Percentiles rank a stretch among this genome's conserved stretches.
Conservation (phyloP, 768 basidiomycete species). For the Tylopilus rubrobrunneus region DNA sequence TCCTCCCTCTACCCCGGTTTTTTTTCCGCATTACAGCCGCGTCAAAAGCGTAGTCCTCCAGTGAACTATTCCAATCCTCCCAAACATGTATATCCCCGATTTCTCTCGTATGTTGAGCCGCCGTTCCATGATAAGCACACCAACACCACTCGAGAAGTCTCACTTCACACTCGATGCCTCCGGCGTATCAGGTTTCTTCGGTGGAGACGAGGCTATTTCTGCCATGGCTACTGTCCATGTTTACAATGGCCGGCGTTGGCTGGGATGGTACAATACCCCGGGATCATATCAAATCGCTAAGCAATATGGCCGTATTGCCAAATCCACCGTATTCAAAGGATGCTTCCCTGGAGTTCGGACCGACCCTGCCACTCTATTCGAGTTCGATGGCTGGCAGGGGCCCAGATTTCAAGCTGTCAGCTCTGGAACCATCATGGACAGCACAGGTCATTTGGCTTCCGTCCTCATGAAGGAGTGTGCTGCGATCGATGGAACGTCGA, state of each 20-base stretch:
- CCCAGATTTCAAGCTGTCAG: too few relatives aligned
- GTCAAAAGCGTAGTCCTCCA: too few relatives aligned
- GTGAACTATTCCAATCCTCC: too few relatives aligned
- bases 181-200: neutral
- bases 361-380: neutral
- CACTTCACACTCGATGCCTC: neutral
- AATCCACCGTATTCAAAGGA: neutral
- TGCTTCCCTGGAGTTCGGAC: neutral
- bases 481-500: neutral
- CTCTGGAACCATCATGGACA: too few relatives aligned
- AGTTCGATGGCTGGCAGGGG: neutral
- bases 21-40: too few relatives aligned
- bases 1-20: too few relatives aligned
- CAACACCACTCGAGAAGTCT: neutral
- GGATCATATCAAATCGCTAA: neutral
- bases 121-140: neutral
- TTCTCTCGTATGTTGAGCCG: neutral
- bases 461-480: neutral
- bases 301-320: neutral
- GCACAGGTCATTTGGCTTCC: neutral
- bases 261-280: neutral
- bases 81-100: neutral
- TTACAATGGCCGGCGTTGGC: neutral
- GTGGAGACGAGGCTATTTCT: neutral
- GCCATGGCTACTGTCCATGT: neutral